These are phyloP conservation scores for Pontederia crassipes DNA, from an alignment of 176 grass and related monocot species.

Conservation along the genomic window DNA sequence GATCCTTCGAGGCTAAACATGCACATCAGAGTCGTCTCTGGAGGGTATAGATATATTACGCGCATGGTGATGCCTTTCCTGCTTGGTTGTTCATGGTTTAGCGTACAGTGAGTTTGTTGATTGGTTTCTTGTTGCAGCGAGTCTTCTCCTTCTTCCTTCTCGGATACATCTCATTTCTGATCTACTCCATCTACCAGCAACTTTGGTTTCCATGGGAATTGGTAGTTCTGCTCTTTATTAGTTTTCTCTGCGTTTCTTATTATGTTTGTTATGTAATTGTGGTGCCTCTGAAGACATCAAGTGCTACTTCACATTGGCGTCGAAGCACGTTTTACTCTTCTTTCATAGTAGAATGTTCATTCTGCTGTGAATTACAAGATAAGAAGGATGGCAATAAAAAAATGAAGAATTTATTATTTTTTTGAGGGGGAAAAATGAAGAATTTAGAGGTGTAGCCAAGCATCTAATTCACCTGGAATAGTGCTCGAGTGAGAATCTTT, in stretches of 20 bases:
- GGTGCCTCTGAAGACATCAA: neutral
- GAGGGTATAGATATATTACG: constrained; percentile 34
- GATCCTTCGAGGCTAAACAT: constrained; percentile 67
- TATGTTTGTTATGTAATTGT: neutral
- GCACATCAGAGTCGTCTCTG: constrained; percentile 50
- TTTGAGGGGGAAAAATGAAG: too few species aligned
- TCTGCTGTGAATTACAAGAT: too few species aligned
- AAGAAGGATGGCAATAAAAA: too few species aligned
- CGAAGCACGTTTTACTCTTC: neutral
- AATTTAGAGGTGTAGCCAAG: too few species aligned
- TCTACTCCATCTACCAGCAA: constrained; percentile 73
- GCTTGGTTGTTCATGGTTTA: neutral
- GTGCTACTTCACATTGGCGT: neutral
- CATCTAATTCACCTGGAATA: too few species aligned
- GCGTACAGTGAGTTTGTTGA: constrained; percentile 1
- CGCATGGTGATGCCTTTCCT: neutral
- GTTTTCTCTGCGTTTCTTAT: neutral
- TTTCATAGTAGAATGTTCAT: too few species aligned
- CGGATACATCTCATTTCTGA: constrained; percentile 50
- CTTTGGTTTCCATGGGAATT: constrained; percentile 80
- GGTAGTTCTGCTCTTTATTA: constrained; percentile 25
- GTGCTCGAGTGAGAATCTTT: too few species aligned
- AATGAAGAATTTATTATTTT: too few species aligned
- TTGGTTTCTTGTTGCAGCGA: constrained; percentile 35
- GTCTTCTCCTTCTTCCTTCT: constrained; percentile 59